Percentiles rank a stretch among this genome's conserved stretches.
phyloP scores from a whole-genome alignment of 1,139 yeast species.

The Candida frijolesensis region DNA sequence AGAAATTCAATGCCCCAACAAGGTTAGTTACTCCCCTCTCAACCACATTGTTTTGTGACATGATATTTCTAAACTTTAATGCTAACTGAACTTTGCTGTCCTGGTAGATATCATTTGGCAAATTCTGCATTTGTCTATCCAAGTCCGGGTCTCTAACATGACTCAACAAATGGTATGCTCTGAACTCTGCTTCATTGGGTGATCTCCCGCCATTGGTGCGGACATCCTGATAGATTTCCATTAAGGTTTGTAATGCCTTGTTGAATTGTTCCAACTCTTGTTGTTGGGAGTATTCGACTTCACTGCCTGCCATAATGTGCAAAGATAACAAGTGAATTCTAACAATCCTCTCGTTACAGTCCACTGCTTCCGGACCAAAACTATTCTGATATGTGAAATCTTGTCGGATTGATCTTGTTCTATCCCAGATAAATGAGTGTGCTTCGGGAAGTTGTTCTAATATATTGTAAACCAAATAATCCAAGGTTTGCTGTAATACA shows the following conservation, averaged over 20 bases:
- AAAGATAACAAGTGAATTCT: conserved; percentile 81
- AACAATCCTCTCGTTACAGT: conserved; percentile 90
- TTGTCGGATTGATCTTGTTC: conserved; percentile 96
- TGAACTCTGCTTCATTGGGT: conserved; percentile 90
- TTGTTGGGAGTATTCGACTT: conserved; percentile 85
- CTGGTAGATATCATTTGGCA: conserved; percentile 60
- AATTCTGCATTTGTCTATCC: conserved; percentile 70
- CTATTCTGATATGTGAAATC: conserved; percentile 96
- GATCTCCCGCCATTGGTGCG: conserved; percentile 67
- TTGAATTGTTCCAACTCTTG: conserved; percentile 95
- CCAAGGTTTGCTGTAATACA: conserved; percentile 62
- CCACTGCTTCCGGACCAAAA: conserved; percentile 91
- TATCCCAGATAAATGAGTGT: conserved; percentile 95
- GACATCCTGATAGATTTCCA: conserved; percentile 85
- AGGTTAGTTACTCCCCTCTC: conserved; percentile 59
- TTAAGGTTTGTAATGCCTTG: conserved; percentile 85
- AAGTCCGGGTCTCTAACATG: conserved; percentile 84
- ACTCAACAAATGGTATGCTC: conserved; percentile 82
- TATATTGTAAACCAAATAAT: conserved; percentile 67
- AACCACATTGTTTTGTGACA: conserved; percentile 63
- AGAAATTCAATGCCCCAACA: conserved; percentile 66
- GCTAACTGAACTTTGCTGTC: conserved; percentile 71
- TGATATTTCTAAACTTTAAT: conserved; percentile 62
- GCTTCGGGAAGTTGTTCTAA: conserved; percentile 74
- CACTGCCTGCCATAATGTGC: conserved; percentile 83